Base-by-base conservation (phyloP, 768 basidiomycete species). In the Lactarius psammicola region DNA sequence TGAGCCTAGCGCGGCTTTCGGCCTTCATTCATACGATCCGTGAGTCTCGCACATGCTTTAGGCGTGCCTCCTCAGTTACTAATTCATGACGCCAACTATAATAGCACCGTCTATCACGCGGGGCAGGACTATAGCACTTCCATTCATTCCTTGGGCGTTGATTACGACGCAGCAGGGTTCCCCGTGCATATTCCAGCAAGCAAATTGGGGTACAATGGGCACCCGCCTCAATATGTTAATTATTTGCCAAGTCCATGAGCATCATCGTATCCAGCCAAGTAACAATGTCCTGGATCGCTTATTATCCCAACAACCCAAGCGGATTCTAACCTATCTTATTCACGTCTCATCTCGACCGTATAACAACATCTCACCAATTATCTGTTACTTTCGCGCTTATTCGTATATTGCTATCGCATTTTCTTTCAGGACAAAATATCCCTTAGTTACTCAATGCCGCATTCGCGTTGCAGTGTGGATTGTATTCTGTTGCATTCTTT, bases 101-200 rank as follows among this genome's bases (percentile, higher is more conserved):
- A 36, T 36, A 36, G 40, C 36, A 20, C 60, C 26, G 42, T 60
- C 56, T 68, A 67, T 46, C 67, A 68, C 20, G 60, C 59, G 23
- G 65, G 60, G 34, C 67, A 68, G 49, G 64, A 67, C 56, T 68
- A 68, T 49, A 15, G 51, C 40, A 58, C 59, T 20, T 60, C 67
- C 11, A 61, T 68, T 56, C 64, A 67, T 42, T 46, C 56, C 36
- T 38, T 67, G 17, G 59, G 60, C 36, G 60, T 44, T 23, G 63
- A 65, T 33, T 66, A 61, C 17, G 56, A 68, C 33, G 38, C 44
- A 26, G 34, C 38, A 13, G 59, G 56, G 7, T 67, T 61, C 28
- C 49, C 67, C 30, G 23, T 67, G 31, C 65, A 66, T 49, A 33
- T 61, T 20, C 65, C 67, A 55, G 56, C 67, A 62, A 56, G 49